A percentile compares a stretch with the other conserved stretches of the same genome.
Conservation (phyloP, 352 stramenopile genomes). For the Peronospora farinosa region DNA sequence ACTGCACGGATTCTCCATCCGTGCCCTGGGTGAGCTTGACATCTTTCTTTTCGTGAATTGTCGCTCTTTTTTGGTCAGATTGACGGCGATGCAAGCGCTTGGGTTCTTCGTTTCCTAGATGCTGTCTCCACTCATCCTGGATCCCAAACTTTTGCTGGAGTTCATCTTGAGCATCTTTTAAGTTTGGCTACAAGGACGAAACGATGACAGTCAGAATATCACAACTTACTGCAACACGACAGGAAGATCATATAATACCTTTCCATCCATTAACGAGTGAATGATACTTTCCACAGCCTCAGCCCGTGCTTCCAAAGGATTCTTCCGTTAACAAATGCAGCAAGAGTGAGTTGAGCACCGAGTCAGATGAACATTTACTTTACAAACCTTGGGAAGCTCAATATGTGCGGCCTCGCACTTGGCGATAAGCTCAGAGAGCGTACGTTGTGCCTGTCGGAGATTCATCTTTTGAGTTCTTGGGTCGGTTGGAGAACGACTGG, state of each 20-base stretch:
- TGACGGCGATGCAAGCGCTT: constrained; percentile 35
- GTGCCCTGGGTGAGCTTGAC: not conserved
- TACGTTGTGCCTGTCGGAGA: constrained; percentile 52
- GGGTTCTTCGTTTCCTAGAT: constrained; percentile 31
- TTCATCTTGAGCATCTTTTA: constrained; percentile 50
- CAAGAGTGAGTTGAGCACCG: not conserved
- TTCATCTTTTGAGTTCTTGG: constrained; percentile 37
- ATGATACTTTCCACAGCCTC: constrained; percentile 38
- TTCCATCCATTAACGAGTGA: constrained; percentile 35
- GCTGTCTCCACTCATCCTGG: constrained; percentile 47
- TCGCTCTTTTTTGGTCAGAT: constrained; percentile 19
- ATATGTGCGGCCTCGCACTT: constrained; percentile 61
- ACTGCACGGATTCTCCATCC: not conserved
- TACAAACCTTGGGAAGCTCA: constrained; percentile 39
- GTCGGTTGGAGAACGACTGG: constrained; percentile 1
- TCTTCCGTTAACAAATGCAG: constrained; percentile 14
- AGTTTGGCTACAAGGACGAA: constrained; percentile 18
- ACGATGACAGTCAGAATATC: too few species aligned
- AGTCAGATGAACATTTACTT: not conserved
- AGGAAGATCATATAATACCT: constrained; percentile 15
- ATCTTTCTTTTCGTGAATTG: constrained; percentile 3
- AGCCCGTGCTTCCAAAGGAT: constrained; percentile 31
- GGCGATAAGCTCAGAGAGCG: constrained; percentile 46
- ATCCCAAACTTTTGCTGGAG: constrained; percentile 50
- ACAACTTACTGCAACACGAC: not conserved